Evolutionary conservation across 768 basidiomycete genomes (phyloP).

Genomic region (Agaricus sinodeliciosus): DNA sequence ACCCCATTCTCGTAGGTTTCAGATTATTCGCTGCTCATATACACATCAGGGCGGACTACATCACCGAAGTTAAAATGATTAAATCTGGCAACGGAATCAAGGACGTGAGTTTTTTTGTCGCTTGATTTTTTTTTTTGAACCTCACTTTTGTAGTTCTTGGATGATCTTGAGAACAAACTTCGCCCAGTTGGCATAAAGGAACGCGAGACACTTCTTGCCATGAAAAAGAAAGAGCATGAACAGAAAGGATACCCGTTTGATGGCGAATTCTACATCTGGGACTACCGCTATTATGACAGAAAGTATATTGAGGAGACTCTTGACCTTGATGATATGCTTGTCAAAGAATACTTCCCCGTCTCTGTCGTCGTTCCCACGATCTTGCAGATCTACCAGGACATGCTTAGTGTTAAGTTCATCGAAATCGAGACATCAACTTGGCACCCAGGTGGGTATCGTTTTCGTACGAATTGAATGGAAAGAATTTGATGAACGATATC

Average conservation of each 20-base stretch:
- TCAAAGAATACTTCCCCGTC: conserved; percentile 91
- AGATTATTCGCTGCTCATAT: background rate
- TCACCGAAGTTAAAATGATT: conserved; percentile 83
- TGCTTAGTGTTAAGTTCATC: conserved; percentile 73
- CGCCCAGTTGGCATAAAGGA: conserved; percentile 69
- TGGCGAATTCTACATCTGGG: conserved; percentile 76
- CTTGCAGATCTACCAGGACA: conserved; percentile 74
- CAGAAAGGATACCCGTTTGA: conserved; percentile 57
- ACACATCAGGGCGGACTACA: conserved; percentile 57
- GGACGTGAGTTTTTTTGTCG: conserved; percentile 32
- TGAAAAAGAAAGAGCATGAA: conserved; percentile 73
- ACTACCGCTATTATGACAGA: conserved; percentile 72
- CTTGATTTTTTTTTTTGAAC: background rate
- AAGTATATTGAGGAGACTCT: conserved; percentile 62
- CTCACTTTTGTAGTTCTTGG: conserved; percentile 52
- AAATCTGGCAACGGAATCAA: conserved; percentile 59
- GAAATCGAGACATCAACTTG: conserved; percentile 59
- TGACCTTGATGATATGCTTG: conserved; percentile 65
- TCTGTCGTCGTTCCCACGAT: conserved; percentile 77
- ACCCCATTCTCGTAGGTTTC: background rate
- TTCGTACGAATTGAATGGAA: background rate
- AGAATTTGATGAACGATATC: background rate
- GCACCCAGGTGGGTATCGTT: conserved; percentile 60
- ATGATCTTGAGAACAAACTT: conserved; percentile 68
- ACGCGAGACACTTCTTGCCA: conserved; percentile 52